These are phyloP conservation scores for Trichosporon faecale DNA, from an alignment of 1,284 basidiomycete species.

Conservation along the genomic window DNA sequence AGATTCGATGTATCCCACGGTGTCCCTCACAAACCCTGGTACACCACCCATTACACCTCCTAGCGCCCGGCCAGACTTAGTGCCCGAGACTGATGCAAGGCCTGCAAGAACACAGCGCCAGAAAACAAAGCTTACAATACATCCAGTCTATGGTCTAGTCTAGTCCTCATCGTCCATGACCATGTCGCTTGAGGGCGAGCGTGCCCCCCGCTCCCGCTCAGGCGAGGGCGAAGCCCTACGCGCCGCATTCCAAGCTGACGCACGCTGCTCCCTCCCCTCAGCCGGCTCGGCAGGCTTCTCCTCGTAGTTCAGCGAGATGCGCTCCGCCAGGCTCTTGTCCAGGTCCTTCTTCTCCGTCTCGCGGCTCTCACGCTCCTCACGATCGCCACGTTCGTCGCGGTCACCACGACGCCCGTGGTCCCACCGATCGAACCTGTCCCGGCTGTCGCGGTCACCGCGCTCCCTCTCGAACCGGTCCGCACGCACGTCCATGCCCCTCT, in stretches of 20 bases:
- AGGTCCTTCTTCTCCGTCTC: neutral
- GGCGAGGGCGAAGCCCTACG: neutral
- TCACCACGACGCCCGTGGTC: slow-evolving; percentile 24
- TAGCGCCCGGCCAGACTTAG: too few species aligned
- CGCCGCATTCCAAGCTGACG: neutral
- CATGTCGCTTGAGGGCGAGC: slow-evolving; percentile 21
- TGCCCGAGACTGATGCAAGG: too few species aligned
- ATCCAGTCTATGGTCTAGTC: neutral
- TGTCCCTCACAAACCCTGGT: too few species aligned
- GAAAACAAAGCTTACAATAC: too few species aligned
- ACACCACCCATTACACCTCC: too few species aligned
- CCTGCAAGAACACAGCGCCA: too few species aligned
- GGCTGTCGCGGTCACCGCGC: slow-evolving; percentile 21
- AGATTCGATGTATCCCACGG: too few species aligned
- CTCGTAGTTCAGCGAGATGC: slow-evolving; percentile 7
- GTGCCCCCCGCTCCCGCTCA: neutral
- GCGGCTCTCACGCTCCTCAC: slow-evolving; percentile 7
- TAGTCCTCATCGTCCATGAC: slow-evolving; percentile 19
- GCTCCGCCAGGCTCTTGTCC: neutral
- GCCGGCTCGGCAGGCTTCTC: neutral
- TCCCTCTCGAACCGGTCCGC: slow-evolving; percentile 18
- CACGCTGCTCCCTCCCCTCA: neutral
- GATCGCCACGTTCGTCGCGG: slow-evolving; percentile 13
- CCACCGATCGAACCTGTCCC: slow-evolving; percentile 32
- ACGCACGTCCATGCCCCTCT: slow-evolving; percentile 28